Evolutionary conservation across 768 basidiomycete genomes (phyloP).

Genomic region (Leucogyrophana mollusca): DNA sequence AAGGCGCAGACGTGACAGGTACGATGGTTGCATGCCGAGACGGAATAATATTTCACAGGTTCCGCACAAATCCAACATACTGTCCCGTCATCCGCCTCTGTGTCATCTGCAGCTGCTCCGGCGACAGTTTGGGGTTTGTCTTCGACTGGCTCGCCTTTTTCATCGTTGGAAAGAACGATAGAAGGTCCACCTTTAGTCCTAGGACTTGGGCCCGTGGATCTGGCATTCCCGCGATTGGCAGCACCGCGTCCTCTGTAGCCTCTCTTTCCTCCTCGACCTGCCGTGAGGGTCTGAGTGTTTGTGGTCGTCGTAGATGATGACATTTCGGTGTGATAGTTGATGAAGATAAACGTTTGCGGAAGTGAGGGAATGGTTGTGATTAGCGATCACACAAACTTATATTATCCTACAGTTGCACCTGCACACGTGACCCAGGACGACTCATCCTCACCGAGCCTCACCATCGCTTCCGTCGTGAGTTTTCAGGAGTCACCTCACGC

Average conservation of each 20-base stretch:
- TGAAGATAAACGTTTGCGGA: too few species aligned
- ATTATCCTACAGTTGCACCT: too few species aligned
- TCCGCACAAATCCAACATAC: conserved; percentile 96
- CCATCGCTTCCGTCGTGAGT: too few species aligned
- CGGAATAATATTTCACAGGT: conserved; percentile 83
- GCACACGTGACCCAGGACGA: too few species aligned
- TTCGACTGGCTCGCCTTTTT: conserved; percentile 1
- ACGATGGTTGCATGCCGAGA: conserved; percentile 89
- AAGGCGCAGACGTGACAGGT: conserved; percentile 95
- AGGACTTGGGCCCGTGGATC: conserved; percentile 1
- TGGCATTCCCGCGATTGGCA: conserved; percentile 8
- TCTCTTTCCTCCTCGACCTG: conserved; percentile 10
- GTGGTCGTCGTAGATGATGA: conserved; percentile 21
- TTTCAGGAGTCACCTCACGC: too few species aligned
- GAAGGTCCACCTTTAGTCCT: conserved; percentile 2
- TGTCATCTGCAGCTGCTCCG: conserved; percentile 6
- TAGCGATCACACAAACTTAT: too few species aligned
- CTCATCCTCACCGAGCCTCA: too few species aligned
- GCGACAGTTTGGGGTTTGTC: conserved; percentile 3
- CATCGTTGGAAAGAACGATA: neutral
- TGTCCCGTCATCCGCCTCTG: conserved; percentile 35
- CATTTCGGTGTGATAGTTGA: neutral
- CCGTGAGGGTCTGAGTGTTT: conserved; percentile 8
- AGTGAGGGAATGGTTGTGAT: too few species aligned
- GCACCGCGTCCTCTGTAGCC: conserved; percentile 18